Conservation (phyloP, 2,329 filamentous ascomycete species). For the Pseudocercospora fuligena region DNA sequence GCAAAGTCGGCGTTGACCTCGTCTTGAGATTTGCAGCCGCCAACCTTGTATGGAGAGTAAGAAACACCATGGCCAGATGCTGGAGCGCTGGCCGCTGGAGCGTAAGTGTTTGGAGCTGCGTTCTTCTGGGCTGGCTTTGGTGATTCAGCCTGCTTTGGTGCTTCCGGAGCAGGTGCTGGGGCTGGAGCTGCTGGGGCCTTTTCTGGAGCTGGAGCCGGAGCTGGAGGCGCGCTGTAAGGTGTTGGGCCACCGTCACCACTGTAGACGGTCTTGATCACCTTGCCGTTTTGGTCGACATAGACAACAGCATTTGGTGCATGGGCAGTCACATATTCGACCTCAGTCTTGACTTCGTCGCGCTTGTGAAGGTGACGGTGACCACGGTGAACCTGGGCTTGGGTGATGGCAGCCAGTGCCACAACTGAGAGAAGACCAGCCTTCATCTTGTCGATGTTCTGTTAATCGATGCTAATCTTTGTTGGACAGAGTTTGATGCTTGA, state of each 20-base stretch:
- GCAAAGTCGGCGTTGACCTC: slow-evolving; percentile 70
- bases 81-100: slow-evolving; percentile 13
- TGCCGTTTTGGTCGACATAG: slow-evolving; percentile 64
- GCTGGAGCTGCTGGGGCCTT: slow-evolving; percentile 20
- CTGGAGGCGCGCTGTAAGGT: slow-evolving; percentile 16
- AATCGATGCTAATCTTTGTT: slow-evolving; percentile 14
- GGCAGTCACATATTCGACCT: slow-evolving; percentile 46
- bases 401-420: slow-evolving; percentile 33
- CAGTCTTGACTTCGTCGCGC: slow-evolving; percentile 42
- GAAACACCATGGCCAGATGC: slow-evolving; percentile 55
- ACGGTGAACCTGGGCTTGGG: slow-evolving; percentile 38
- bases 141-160: slow-evolving; percentile 18
- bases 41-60: slow-evolving; percentile 63
- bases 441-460: slow-evolving; percentile 33
- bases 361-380: slow-evolving; percentile 45
- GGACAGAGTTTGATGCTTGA: slow-evolving; percentile 8
- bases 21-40: slow-evolving; percentile 68
- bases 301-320: slow-evolving; percentile 58
- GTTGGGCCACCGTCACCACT: neutral
- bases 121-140: slow-evolving; percentile 9
- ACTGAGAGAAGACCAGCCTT: slow-evolving; percentile 38
- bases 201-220: slow-evolving; percentile 20
- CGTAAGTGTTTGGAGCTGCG: neutral
- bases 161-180: slow-evolving; percentile 20
- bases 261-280: slow-evolving; percentile 44